Conservation (phyloP, 371 early-diverging fungal genomes). For the Mortierella sp. region DNA sequence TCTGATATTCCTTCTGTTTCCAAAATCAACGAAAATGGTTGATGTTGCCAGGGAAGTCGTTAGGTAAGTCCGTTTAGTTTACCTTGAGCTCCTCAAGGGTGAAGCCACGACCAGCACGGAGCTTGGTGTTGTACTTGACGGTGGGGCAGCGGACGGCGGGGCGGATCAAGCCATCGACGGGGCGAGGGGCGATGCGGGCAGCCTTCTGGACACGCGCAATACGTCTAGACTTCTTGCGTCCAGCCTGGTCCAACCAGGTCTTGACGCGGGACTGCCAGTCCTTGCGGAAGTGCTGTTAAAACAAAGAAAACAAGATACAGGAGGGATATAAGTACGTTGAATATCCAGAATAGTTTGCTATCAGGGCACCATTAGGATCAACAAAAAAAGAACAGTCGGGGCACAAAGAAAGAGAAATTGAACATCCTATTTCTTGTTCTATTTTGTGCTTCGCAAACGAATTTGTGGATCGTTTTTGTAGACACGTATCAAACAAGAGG, state of each 20-base stretch:
- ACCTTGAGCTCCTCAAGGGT: slow-evolving; percentile 98
- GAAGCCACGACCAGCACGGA: slow-evolving; percentile 99
- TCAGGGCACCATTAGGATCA: too few species aligned
- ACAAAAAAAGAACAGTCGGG: too few species aligned
- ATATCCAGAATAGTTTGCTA: background rate
- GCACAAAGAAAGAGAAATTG: too few species aligned
- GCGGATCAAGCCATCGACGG: slow-evolving; percentile 96
- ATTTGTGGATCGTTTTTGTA: too few species aligned
- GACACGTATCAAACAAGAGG: too few species aligned
- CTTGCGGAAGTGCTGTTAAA: slow-evolving; percentile 95
- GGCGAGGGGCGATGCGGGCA: slow-evolving; percentile 96
- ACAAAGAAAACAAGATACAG: background rate
- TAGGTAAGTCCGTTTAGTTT: too few species aligned
- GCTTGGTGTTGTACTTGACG: slow-evolving; percentile 99
- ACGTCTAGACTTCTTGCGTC: slow-evolving; percentile 93
- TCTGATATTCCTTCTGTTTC: background rate
- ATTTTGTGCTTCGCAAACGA: too few species aligned
- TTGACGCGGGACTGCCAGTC: slow-evolving; percentile 98
- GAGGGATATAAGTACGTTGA: background rate
- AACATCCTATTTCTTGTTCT: too few species aligned
- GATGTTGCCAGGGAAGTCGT: background rate
- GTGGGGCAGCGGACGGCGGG: slow-evolving; percentile 99
- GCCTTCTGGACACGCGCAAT: slow-evolving; percentile 95
- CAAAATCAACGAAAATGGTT: background rate
- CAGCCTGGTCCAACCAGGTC: slow-evolving; percentile 99